These are phyloP conservation scores for Bocquillonia castaneifolia DNA, from an alignment of 441 rosid species.

Conservation along the genomic window DNA sequence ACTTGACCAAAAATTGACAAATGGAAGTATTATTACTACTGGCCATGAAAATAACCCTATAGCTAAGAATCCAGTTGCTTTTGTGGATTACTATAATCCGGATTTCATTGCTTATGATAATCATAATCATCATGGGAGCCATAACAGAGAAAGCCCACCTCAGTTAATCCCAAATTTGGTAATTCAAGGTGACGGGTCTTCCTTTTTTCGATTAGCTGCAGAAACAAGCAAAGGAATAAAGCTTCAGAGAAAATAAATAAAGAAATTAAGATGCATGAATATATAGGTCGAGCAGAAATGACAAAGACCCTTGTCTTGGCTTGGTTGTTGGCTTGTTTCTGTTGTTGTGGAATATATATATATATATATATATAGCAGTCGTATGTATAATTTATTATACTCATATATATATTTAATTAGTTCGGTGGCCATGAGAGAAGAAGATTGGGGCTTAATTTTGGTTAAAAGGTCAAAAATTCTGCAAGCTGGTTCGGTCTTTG, in stretches of 20 bases:
- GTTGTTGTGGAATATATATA: no score
- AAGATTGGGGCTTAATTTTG: no score
- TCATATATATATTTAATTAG: no score
- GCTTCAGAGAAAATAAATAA: slow-evolving; percentile 29
- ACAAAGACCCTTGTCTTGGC: slow-evolving; percentile 26
- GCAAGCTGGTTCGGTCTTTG: no score
- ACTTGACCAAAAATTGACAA: slow-evolving; percentile 16
- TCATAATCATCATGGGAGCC: slow-evolving; percentile 32
- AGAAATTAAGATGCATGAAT: slow-evolving; percentile 2
- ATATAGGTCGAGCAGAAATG: slow-evolving; percentile 22
- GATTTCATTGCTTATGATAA: slow-evolving; percentile 32
- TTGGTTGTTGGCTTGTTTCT: slow-evolving; percentile 24
- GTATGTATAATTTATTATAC: slow-evolving; percentile 16
- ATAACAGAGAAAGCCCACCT: slow-evolving; percentile 36
- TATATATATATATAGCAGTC: no score
- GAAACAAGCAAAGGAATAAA: slow-evolving; percentile 66
- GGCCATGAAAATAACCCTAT: slow-evolving; percentile 16
- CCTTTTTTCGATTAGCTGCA: slow-evolving; percentile 47
- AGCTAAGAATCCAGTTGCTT: slow-evolving; percentile 17
- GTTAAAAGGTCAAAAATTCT: no score
- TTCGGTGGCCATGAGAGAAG: no score
- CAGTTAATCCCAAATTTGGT: slow-evolving; percentile 54
- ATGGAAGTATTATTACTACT: no score
- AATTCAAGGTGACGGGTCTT: slow-evolving; percentile 53
- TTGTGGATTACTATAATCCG: slow-evolving; percentile 25